These are phyloP conservation scores for Spinacia oleracea DNA, from an alignment of 179 eudicot genomes.

Conservation along the genomic window DNA sequence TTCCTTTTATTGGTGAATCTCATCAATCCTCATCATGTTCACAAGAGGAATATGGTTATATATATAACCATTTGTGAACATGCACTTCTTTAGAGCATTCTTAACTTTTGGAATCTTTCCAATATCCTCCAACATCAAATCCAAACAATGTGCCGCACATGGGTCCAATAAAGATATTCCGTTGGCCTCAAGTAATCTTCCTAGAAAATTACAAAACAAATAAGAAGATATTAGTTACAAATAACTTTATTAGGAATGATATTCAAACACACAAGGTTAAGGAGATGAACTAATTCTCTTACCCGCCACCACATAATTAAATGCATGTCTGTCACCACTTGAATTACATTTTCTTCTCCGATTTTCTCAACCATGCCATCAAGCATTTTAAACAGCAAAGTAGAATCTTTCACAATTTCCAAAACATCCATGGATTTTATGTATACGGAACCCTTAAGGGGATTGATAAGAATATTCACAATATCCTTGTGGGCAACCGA, in stretches of 20 bases:
- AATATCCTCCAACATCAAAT: slow-evolving; percentile 6
- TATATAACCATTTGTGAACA: neutral
- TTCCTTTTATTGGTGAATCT: neutral
- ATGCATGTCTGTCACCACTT: neutral
- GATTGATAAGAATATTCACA: neutral
- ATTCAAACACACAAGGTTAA: too few species aligned
- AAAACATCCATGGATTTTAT: slow-evolving; percentile 2
- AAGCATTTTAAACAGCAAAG: neutral
- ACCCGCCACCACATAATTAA: neutral
- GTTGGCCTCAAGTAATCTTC: neutral
- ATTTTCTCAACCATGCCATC: slow-evolving; percentile 3
- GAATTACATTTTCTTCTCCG: neutral
- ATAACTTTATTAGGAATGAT: too few species aligned
- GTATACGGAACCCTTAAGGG: neutral
- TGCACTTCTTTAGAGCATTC: too few species aligned
- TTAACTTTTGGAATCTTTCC: slow-evolving; percentile 4
- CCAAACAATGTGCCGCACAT: slow-evolving; percentile 3
- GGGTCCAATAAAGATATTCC: neutral
- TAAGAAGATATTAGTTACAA: too few species aligned
- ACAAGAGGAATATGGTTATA: neutral
- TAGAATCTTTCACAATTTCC: neutral
- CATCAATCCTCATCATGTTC: neutral
- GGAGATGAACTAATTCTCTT: neutral
- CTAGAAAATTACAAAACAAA: too few species aligned
- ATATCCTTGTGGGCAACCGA: neutral